Percentiles rank a stretch among this genome's conserved stretches.
Conservation (phyloP, 106 monocot species). For the Allium cepa region DNA sequence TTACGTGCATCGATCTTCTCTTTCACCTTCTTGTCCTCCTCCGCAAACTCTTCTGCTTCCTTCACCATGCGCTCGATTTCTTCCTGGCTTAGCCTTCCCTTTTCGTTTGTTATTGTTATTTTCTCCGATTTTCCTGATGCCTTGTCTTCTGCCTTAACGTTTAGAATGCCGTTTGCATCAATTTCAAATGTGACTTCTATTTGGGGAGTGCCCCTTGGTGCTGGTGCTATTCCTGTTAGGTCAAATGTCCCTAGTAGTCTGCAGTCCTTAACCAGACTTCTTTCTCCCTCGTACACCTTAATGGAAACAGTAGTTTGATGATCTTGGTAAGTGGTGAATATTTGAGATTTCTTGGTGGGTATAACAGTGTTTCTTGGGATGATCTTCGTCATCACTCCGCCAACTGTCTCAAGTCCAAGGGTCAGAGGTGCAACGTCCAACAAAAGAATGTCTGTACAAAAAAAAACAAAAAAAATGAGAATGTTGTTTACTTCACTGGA, state of each 20-base stretch:
- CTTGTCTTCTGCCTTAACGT: conserved; percentile 11
- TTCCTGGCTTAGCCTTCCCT: conserved; percentile 10
- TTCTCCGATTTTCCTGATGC: conserved; percentile 5
- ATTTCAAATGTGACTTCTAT: conserved; percentile 11
- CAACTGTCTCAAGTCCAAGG: conserved; percentile 33
- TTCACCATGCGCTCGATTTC: conserved; percentile 13
- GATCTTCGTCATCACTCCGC: conserved; percentile 43
- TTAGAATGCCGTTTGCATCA: conserved; percentile 12
- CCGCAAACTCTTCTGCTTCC: conserved; percentile 14
- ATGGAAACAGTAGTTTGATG: conserved; percentile 37
- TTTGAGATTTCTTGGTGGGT: conserved; percentile 37
- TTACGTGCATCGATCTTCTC: conserved; percentile 19
- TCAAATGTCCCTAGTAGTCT: conserved; percentile 35
- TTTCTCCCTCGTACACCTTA: conserved; percentile 38
- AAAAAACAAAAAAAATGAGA: too few species aligned
- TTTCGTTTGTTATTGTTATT: conserved; percentile 14
- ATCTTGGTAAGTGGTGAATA: conserved; percentile 37
- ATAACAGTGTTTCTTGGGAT: conserved; percentile 43
- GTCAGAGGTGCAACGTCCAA: conserved; percentile 36
- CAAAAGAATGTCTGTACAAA: conserved; percentile 22
- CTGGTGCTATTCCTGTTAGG: conserved; percentile 25
- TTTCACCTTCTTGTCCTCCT: conserved; percentile 23
- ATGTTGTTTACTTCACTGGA: too few species aligned
- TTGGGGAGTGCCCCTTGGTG: conserved; percentile 18
- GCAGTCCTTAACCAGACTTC: conserved; percentile 41